Base-by-base conservation (phyloP, 78 protist genomes). In the Emiliania huxleyi region DNA sequence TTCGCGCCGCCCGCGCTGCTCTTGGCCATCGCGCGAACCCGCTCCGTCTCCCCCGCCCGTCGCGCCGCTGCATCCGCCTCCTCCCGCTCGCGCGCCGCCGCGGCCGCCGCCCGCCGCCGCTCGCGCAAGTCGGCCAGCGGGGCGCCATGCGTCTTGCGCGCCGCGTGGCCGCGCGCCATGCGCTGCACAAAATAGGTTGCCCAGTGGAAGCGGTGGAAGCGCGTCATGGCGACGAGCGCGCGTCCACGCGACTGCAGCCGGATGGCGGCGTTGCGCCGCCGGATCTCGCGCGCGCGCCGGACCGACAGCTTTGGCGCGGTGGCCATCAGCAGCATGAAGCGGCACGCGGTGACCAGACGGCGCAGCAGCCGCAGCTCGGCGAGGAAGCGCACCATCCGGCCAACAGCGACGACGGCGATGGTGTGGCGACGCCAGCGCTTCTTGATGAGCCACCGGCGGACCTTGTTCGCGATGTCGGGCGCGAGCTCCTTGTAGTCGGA, bases 361-460 rank as follows among this genome's bases (percentile, higher is more conserved):
- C 49, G 87, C 48, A 77, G 0, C 33, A 40, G 43, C n/a, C 87
- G 46, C 49, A 77, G 87, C 29, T 77, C 87, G 19, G 5, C 43
- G 21, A 77, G 46, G 43, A 15, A 1, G n/a, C 48, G 48, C 21
- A 0, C 0, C 23, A 77, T 19, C 18, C 87, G 87, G 12, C 38
- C 15, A 29, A 42, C 23, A 21, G 87, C 87, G 48, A 77, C 87
- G 49, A 42, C 46, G 33, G 87, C 87, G 87, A 77, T 77, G 35
- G 87, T 77, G n/a, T 77, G 87, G 43, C 87, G 48, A 19, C 87
- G 87, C 43, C 45, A 77, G 48, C 87, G 87, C 87, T 77, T 77
- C 43, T 40, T 40, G 19, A 77, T 29, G 48, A 77, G 87, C 87
- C 87, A 77, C 19, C 23, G 15, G n/a, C 87, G 87, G 26, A 77